Conservation (phyloP, 805 yeast genomes). For the Metschnikowia matae region DNA sequence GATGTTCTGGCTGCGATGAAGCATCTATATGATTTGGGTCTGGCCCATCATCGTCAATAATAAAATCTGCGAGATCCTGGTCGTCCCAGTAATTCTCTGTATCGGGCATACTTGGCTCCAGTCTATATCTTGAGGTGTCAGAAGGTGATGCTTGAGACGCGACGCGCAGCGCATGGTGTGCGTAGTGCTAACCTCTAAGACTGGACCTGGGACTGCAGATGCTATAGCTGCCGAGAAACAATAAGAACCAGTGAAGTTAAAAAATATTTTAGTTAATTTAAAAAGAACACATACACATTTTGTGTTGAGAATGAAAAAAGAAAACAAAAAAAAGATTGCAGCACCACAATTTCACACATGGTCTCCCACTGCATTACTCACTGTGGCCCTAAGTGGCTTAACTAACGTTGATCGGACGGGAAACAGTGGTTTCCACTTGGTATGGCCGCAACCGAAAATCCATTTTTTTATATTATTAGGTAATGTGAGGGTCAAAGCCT, state of each 20-base stretch:
- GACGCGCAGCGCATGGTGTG: constrained; percentile 3
- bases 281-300: too few relatives aligned
- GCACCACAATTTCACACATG: constrained; percentile 11
- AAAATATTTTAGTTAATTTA: too few relatives aligned
- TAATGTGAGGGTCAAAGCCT: too few relatives aligned
- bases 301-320: not conserved
- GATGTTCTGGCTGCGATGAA: not conserved
- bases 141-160: constrained; percentile 5
- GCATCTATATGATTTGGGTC: not conserved
- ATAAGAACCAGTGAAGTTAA: too few relatives aligned
- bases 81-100: constrained; percentile 12
- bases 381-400: not conserved
- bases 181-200: not conserved
- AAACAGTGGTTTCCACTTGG: not conserved
- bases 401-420: not conserved
- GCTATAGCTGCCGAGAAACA: too few relatives aligned
- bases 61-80: constrained; percentile 34
- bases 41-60: constrained; percentile 25
- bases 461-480: not conserved
- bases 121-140: not conserved
- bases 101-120: not conserved
- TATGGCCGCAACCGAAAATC: constrained; percentile 1
- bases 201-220: too few relatives aligned
- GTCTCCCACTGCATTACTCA: constrained; percentile 11
- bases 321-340: constrained; percentile 2